Base-by-base conservation (phyloP, 148 eudicot genomes). In the Dysphania ambrosioides region DNA sequence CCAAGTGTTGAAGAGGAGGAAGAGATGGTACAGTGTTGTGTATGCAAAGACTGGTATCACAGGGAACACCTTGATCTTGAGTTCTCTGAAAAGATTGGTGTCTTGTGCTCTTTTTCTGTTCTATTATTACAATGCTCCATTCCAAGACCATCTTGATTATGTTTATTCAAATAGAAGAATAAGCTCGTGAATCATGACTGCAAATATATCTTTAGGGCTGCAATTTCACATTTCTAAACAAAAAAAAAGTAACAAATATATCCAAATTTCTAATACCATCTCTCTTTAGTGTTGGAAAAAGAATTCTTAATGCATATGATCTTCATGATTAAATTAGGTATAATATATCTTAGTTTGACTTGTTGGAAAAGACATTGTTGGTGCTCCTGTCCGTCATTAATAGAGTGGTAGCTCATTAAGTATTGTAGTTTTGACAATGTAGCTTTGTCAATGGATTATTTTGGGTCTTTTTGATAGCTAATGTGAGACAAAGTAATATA, bases 21-120 rank as follows among this genome's bases (percentile, higher is more conserved):
- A 74, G 99, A 89, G 84, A 95, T 90, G 96, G 79, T 92, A 29
- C 99, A 95, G 59, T 95, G 99, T 75, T 90, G 96, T 77, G 71
- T 92, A 75, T 95, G 97, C 80, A 97, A 95, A 84, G 99, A 95
- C 81, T 95, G 99, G 99, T 92, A 90, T 84, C 99, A 95, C 73
- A 89, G 87, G 78, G 92, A 86, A 71, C 99, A 95, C 80, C 87
- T 95, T 74, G 97, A 96, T 75, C 89, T 92, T 38, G 87, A 84
- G 71, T 83, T 92, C 59, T 72, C 82, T 65, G 89, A 88, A 49
- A 86, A 88, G 97, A 97, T 95, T 79, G 59, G 87, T 86, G 24
- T 47, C 72, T 61, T 78, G 34, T 62, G 44, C 5, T 21, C 19
- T 9, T 35, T 53, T 41, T 12, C n/a, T n/a, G 76, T 55, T 64